These are phyloP conservation scores for Paspalum vaginatum DNA, from an alignment of 176 grass and related monocot species.

Conservation along the genomic window DNA sequence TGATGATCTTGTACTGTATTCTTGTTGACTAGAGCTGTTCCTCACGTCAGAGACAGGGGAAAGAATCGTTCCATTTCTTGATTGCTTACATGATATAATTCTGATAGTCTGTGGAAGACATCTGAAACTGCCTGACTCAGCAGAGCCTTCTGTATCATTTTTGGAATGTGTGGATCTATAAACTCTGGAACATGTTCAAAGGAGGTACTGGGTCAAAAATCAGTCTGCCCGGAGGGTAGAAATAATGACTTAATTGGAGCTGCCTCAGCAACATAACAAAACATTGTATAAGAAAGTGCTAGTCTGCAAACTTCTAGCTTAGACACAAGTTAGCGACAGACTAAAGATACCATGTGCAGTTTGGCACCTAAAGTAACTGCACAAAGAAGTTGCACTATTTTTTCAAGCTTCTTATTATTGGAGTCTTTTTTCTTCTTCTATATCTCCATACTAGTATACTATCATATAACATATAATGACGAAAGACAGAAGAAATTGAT, in stretches of 20 bases:
- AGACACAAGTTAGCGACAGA: not conserved
- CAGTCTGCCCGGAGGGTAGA: not conserved
- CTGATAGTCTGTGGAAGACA: slow-evolving; percentile 80
- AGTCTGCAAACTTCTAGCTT: slow-evolving; percentile 15
- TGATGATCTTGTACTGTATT: slow-evolving; percentile 61
- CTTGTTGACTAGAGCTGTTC: slow-evolving; percentile 51
- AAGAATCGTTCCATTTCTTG: slow-evolving; percentile 56
- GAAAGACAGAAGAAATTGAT: slow-evolving; percentile 22
- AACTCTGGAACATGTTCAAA: slow-evolving; percentile 47
- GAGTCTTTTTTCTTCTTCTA: not conserved
- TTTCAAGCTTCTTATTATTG: not conserved
- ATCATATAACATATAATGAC: slow-evolving; percentile 28
- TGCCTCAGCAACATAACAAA: not conserved
- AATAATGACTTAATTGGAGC: not conserved
- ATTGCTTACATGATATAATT: slow-evolving; percentile 73
- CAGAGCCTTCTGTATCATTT: slow-evolving; percentile 54
- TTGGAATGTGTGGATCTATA: slow-evolving; percentile 46
- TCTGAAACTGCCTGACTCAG: slow-evolving; percentile 54
- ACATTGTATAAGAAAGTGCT: slow-evolving; percentile 14
- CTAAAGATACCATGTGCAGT: slow-evolving; percentile 9
- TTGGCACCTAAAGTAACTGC: not conserved
- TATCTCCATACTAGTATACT: slow-evolving; percentile 6
- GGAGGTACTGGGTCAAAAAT: slow-evolving; percentile 16
- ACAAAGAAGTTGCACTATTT: not conserved
- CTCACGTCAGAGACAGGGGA: slow-evolving; percentile 60